Evolutionary conservation across 2,329 filamentous ascomycete genomes (phyloP).

Genomic region (Aspergillus fumigatus): DNA sequence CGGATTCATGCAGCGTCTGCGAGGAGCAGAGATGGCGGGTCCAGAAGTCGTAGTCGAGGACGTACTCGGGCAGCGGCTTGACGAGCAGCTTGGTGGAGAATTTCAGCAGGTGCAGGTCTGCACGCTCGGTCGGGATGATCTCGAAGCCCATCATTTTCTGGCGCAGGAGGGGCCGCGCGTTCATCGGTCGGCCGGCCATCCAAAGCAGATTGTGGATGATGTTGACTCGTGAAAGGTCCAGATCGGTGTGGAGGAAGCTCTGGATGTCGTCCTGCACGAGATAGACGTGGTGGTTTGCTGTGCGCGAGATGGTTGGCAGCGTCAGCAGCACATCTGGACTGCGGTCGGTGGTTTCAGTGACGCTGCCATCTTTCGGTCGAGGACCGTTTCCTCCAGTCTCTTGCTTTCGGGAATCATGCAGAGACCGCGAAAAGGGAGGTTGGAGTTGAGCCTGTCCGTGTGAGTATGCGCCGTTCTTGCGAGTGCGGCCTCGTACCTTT

Average conservation of each 20-base stretch:
- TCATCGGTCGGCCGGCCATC: background rate
- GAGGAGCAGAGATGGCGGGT: conserved; percentile 13
- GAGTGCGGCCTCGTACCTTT: background rate
- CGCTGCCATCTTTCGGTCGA: background rate
- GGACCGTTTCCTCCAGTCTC: background rate
- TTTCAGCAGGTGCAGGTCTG: conserved; percentile 25
- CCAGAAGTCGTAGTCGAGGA: conserved; percentile 23
- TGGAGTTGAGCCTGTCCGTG: background rate
- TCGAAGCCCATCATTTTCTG: conserved; percentile 13
- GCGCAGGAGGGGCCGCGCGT: conserved; percentile 14
- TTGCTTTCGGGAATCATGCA: background rate
- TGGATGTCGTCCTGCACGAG: background rate
- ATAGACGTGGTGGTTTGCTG: background rate
- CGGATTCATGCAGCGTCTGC: conserved; percentile 21
- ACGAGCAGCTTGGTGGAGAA: conserved; percentile 16
- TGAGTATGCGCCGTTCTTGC: background rate
- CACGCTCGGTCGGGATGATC: conserved; percentile 21
- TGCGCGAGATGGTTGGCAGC: background rate
- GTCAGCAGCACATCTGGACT: background rate
- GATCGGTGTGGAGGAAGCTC: background rate
- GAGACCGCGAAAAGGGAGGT: background rate
- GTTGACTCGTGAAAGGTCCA: background rate
- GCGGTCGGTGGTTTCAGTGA: background rate
- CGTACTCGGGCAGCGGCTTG: conserved; percentile 25
- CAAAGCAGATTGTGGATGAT: background rate